Evolutionary conservation across 1,284 basidiomycete species (phyloP).

Genomic region (Trametes versicolor): DNA sequence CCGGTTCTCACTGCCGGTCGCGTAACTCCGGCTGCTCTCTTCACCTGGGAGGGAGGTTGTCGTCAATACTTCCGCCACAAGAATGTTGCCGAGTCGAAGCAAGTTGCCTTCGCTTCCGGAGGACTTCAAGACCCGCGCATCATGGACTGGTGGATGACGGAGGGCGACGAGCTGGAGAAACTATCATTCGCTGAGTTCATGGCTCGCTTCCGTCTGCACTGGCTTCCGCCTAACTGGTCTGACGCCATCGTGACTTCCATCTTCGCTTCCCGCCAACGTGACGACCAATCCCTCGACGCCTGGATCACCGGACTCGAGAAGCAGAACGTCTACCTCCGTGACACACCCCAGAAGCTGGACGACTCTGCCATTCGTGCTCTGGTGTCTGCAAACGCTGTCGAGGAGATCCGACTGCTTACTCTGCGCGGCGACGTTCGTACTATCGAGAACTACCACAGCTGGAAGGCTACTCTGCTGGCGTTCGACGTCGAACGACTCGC

Average conservation of each 20-base stretch:
- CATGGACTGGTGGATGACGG: background rate
- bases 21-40: background rate
- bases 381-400: too few relatives aligned
- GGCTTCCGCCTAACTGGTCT: background rate
- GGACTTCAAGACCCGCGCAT: background rate
- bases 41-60: background rate
- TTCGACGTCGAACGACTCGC: background rate
- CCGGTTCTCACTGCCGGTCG: background rate
- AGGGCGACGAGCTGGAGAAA: background rate
- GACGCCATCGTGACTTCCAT: background rate
- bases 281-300: background rate
- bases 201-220: background rate
- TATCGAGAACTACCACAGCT: background rate
- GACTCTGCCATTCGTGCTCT: too few relatives aligned
- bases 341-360: too few relatives aligned
- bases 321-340: background rate
- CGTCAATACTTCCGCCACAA: background rate
- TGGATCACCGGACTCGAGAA: background rate
- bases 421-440: too few relatives aligned
- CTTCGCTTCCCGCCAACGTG: background rate
- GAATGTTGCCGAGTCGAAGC: background rate
- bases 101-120: background rate
- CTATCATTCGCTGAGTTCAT: background rate
- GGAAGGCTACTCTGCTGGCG: background rate
- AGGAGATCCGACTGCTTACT: too few relatives aligned